Percentiles rank a stretch among this genome's conserved stretches.
phyloP scores from a whole-genome alignment of 306 rosid genomes.

The Prunus kanzakura region DNA sequence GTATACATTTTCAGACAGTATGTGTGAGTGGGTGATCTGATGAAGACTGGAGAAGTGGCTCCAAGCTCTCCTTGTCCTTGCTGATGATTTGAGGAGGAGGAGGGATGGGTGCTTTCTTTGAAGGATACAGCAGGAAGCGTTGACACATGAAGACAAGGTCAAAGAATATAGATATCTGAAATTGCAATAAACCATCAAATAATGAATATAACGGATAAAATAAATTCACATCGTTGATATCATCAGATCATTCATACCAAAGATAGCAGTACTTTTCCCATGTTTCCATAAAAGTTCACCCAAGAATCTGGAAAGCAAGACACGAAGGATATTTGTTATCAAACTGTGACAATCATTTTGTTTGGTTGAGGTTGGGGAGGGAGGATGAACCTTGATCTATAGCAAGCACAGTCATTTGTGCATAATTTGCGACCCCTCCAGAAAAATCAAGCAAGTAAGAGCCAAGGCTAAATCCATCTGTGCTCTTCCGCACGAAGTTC shows the following conservation, averaged over 20 bases:
- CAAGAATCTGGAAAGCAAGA: slow-evolving; percentile 60
- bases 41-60: slow-evolving; percentile 40
- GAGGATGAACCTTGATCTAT: slow-evolving; percentile 67
- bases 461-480: slow-evolving; percentile 81
- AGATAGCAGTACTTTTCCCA: slow-evolving; percentile 67
- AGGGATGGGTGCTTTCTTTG: slow-evolving; percentile 19
- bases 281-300: slow-evolving; percentile 79
- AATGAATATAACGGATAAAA: neutral
- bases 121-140: slow-evolving; percentile 63
- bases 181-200: neutral
- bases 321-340: neutral
- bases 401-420: slow-evolving; percentile 75
- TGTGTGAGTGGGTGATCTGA: neutral
- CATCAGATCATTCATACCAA: slow-evolving; percentile 46
- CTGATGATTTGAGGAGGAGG: slow-evolving; percentile 1
- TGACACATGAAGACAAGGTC: slow-evolving; percentile 74
- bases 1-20: slow-evolving; percentile 31
- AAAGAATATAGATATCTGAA: slow-evolving; percentile 68
- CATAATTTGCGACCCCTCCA: slow-evolving; percentile 65
- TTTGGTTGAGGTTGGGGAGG: neutral
- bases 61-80: slow-evolving; percentile 22
- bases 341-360: neutral
- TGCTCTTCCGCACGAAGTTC: slow-evolving; percentile 79
- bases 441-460: slow-evolving; percentile 63
- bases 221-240: neutral